Conservation (phyloP, 495 filamentous ascomycete species). For the Podospora fimiseda region DNA sequence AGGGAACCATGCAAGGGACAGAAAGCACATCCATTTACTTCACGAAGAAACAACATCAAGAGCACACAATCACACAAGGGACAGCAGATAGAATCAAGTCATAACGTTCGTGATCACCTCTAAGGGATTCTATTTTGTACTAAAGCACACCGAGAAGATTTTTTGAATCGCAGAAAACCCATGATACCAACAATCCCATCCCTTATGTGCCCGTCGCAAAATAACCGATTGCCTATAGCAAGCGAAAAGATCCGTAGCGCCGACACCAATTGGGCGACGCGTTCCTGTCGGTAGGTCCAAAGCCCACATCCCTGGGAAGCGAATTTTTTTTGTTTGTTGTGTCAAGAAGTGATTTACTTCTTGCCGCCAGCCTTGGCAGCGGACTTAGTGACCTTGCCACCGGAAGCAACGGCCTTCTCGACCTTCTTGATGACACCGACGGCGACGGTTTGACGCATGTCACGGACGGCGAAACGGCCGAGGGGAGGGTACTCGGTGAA, state of each 20-base stretch:
- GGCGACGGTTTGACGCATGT: conserved; percentile 87
- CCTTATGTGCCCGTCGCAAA: conserved; percentile 41
- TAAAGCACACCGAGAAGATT: conserved; percentile 47
- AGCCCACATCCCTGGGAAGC: conserved; percentile 11
- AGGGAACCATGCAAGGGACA: too few species aligned
- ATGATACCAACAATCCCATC: conserved; percentile 38
- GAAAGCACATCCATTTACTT: neutral
- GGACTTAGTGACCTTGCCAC: conserved; percentile 58
- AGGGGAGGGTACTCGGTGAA: conserved; percentile 99
- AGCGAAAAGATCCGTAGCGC: conserved; percentile 32
- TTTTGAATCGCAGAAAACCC: conserved; percentile 38
- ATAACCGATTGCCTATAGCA: conserved; percentile 38
- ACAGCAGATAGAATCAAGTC: conserved; percentile 7
- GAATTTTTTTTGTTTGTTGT: conserved; percentile 15
- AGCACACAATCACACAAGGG: conserved; percentile 10
- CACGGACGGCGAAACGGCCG: conserved; percentile 97
- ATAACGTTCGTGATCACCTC: conserved; percentile 32
- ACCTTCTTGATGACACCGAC: conserved; percentile 87
- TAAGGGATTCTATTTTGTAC: conserved; percentile 47
- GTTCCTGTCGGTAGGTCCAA: conserved; percentile 13
- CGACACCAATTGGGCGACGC: conserved; percentile 13
- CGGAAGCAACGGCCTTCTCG: conserved; percentile 38
- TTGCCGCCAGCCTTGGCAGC: conserved; percentile 62
- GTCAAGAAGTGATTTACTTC: conserved; percentile 39
- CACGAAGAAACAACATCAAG: neutral